A percentile compares a stretch with the other conserved stretches of the same genome.
These are phyloP conservation scores for Boletus rubroflammeus DNA, from an alignment of 768 basidiomycete genomes.

Conservation along the genomic window DNA sequence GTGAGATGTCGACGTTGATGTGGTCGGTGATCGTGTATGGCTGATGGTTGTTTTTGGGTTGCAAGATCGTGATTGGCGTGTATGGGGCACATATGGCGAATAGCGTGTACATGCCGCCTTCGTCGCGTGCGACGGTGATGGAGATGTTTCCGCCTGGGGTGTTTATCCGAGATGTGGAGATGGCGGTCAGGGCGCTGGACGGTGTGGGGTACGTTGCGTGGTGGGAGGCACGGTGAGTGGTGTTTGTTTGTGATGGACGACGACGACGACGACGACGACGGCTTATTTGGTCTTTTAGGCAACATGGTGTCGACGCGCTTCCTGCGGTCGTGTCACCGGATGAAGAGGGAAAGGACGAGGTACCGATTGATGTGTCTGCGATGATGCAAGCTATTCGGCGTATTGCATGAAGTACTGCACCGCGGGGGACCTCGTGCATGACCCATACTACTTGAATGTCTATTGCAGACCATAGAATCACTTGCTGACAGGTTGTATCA, in stretches of 20 bases:
- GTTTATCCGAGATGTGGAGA: slow-evolving; percentile 61
- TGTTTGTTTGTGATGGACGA: neutral
- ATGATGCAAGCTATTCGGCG: neutral
- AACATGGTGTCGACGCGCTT: slow-evolving; percentile 32
- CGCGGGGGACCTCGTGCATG: no score
- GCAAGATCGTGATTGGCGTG: slow-evolving; percentile 58
- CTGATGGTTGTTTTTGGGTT: neutral
- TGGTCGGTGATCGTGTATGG: neutral
- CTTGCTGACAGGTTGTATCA: no score
- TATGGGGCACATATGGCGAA: slow-evolving; percentile 63
- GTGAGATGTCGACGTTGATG: slow-evolving; percentile 36
- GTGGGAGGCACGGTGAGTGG: slow-evolving; percentile 40
- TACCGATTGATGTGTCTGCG: neutral
- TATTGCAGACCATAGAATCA: no score
- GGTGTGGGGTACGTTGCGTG: slow-evolving; percentile 57
- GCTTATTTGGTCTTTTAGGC: slow-evolving; percentile 25
- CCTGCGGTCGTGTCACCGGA: slow-evolving; percentile 21
- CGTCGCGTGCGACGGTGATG: slow-evolving; percentile 58
- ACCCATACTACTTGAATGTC: no score
- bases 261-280: no score
- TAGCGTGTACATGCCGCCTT: slow-evolving; percentile 63
- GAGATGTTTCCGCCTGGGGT: slow-evolving; percentile 72
- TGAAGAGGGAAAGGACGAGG: neutral
- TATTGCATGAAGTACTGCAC: neutral
- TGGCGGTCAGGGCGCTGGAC: slow-evolving; percentile 48